A percentile compares a stretch with the other conserved stretches of the same genome.
phyloP scores from a whole-genome alignment of 1,284 basidiomycete species.

The Moesziomyces antarcticus region DNA sequence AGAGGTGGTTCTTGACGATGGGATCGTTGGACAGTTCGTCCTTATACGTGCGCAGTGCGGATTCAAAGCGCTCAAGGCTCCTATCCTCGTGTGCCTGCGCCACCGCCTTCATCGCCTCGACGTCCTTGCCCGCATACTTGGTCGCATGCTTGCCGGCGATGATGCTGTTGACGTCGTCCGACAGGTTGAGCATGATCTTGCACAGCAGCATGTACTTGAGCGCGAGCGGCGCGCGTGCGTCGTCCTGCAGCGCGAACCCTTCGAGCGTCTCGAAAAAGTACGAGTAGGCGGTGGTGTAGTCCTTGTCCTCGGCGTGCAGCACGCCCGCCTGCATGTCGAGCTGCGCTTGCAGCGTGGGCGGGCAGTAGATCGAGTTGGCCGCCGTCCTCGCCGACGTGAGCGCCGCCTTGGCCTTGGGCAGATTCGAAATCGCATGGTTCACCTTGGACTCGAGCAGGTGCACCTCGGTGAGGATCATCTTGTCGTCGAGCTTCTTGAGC shows the following conservation, averaged over 20 bases:
- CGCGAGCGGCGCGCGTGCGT: constrained; percentile 77
- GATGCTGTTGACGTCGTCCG: constrained; percentile 89
- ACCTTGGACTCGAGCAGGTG: constrained; percentile 92
- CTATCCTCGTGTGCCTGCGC: constrained; percentile 92
- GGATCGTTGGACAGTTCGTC: constrained; percentile 90
- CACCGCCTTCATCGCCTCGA: constrained; percentile 94
- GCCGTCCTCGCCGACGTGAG: constrained; percentile 92
- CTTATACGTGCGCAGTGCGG: constrained; percentile 85
- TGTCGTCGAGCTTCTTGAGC: constrained; percentile 93
- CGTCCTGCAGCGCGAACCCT: constrained; percentile 76
- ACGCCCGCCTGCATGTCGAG: constrained; percentile 92
- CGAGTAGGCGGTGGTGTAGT: constrained; percentile 94
- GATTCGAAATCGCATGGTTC: constrained; percentile 89
- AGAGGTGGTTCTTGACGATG: constrained; percentile 91
- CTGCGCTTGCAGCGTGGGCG: constrained; percentile 88
- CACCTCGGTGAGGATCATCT: constrained; percentile 96
- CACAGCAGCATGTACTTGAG: constrained; percentile 98
- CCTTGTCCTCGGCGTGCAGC: constrained; percentile 95
- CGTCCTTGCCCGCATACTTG: constrained; percentile 82
- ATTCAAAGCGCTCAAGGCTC: constrained; percentile 88
- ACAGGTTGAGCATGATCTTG: constrained; percentile 95
- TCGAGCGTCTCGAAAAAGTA: constrained; percentile 99
- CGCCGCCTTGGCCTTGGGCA: constrained; percentile 93
- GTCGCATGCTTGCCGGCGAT: constrained; percentile 86
- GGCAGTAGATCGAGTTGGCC: constrained; percentile 97